phyloP scores from a whole-genome alignment of 73 alveolate genomes.

The Symbiodinium pilosum region DNA sequence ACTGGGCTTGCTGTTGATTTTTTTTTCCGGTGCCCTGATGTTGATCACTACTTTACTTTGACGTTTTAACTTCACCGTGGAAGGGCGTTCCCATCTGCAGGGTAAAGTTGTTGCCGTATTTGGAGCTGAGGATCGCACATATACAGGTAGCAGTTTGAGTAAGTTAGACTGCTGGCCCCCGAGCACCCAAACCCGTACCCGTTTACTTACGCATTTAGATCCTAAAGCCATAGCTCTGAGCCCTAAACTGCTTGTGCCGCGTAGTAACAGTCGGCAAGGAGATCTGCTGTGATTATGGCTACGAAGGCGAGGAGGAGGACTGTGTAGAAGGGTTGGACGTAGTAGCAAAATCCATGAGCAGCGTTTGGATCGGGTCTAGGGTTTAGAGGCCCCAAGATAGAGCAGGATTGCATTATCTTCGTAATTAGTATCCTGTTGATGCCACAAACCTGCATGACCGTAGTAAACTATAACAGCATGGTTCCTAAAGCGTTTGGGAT shows the following conservation, averaged over 20 bases:
- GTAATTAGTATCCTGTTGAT: neutral
- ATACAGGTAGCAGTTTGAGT: neutral
- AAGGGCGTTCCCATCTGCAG: no score
- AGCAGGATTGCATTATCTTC: neutral
- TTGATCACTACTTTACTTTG: no score
- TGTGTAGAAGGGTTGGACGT: neutral
- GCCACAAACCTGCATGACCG: no score
- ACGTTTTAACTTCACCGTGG: no score
- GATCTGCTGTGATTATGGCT: constrained; percentile 55
- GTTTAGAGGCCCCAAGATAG: neutral
- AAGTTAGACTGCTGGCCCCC: neutral
- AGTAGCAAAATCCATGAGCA: no score
- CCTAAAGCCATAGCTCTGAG: neutral
- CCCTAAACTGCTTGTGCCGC: neutral
- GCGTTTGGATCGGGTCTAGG: no score
- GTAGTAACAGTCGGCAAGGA: neutral
- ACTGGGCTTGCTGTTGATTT: no score
- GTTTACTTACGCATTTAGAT: neutral
- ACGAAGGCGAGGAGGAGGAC: constrained; percentile 52
- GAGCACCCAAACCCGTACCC: neutral
- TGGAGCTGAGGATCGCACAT: no score
- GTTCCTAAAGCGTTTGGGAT: neutral
- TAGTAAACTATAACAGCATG: neutral
- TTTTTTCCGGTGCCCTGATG: no score
- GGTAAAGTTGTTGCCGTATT: no score